Evolutionary conservation across 2,329 filamentous ascomycete species (phyloP).

Genomic region (Fusarium chuoi): DNA sequence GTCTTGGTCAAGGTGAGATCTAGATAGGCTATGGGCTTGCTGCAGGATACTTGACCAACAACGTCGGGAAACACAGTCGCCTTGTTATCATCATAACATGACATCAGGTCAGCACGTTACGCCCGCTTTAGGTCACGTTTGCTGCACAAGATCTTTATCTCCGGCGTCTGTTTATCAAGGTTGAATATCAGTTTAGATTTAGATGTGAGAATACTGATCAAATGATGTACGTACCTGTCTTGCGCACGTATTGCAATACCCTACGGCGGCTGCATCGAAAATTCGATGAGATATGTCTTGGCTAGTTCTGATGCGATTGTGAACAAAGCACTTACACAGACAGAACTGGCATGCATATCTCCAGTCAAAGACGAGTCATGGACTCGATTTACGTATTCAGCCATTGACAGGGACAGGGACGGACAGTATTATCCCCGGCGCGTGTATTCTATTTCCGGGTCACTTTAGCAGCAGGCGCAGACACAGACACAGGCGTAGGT

Average conservation of each 20-base stretch:
- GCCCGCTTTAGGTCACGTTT: constrained; percentile 28
- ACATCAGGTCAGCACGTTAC: constrained; percentile 37
- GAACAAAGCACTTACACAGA: constrained; percentile 5
- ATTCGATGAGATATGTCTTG: not conserved
- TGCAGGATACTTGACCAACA: not conserved
- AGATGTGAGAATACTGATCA: not conserved
- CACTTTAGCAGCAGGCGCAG: not conserved
- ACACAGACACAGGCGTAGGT: not conserved
- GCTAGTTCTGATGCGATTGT: constrained; percentile 13
- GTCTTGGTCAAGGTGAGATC: constrained; percentile 1
- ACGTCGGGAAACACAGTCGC: constrained; percentile 15
- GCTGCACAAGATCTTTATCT: constrained; percentile 31
- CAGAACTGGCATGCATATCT: not conserved
- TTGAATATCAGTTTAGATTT: not conserved
- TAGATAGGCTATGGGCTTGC: not conserved
- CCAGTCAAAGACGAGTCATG: constrained; percentile 4
- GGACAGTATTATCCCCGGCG: constrained; percentile 27
- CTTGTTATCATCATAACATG: constrained; percentile 30
- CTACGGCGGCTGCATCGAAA: not conserved
- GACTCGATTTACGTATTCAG: constrained; percentile 17
- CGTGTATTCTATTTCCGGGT: constrained; percentile 33
- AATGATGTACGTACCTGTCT: not conserved
- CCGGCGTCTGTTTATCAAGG: constrained; percentile 12
- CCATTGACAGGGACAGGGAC: not conserved
- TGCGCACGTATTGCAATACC: not conserved